Percentiles rank a stretch among this genome's conserved stretches.
Evolutionary conservation across 202 grass and related monocot genomes (phyloP).

Genomic region (Sporobolus alterniflorus): DNA sequence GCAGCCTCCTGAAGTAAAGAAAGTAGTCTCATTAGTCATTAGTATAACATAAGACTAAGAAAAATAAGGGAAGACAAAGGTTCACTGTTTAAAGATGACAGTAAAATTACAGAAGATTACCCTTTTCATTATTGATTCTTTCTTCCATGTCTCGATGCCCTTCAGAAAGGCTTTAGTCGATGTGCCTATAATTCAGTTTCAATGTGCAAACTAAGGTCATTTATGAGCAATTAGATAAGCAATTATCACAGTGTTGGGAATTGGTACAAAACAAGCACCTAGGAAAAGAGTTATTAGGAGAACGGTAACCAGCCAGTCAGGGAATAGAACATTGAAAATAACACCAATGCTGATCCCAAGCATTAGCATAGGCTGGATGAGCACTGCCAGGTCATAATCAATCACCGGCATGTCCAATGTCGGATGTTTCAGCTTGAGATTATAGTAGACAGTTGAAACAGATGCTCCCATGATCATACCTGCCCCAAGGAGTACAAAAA

Average conservation of each 20-base stretch:
- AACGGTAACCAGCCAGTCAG: conserved; percentile 89
- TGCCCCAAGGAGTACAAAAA: conserved; percentile 41
- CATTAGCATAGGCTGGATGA: conserved; percentile 95
- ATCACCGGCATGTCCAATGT: conserved; percentile 83
- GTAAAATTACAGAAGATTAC: conserved; percentile 42
- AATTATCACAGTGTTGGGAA: conserved; percentile 1
- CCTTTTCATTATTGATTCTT: conserved; percentile 68
- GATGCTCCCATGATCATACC: conserved; percentile 94
- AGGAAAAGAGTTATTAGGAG: conserved; percentile 87
- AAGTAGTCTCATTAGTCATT: conserved; percentile 28
- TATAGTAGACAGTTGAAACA: conserved; percentile 82
- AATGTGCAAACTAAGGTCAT: conserved; percentile 1
- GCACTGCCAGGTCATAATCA: conserved; percentile 82
- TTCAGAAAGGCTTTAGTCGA: conserved; percentile 88
- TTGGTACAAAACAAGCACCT: conserved; percentile 44
- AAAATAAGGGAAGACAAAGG: conserved; percentile 11
- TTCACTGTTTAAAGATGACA: conserved; percentile 5
- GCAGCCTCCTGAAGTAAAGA: conserved; percentile 65
- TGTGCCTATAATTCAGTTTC: conserved; percentile 54
- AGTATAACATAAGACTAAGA: conserved; percentile 12
- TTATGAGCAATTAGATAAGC: conserved; percentile 1
- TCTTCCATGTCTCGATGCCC: conserved; percentile 91
- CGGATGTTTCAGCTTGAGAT: conserved; percentile 87
- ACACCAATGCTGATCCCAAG: conserved; percentile 97
- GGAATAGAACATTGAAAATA: conserved; percentile 82